Base-by-base conservation (phyloP, 768 basidiomycete species). In the Neoboletus brunneissimus region DNA sequence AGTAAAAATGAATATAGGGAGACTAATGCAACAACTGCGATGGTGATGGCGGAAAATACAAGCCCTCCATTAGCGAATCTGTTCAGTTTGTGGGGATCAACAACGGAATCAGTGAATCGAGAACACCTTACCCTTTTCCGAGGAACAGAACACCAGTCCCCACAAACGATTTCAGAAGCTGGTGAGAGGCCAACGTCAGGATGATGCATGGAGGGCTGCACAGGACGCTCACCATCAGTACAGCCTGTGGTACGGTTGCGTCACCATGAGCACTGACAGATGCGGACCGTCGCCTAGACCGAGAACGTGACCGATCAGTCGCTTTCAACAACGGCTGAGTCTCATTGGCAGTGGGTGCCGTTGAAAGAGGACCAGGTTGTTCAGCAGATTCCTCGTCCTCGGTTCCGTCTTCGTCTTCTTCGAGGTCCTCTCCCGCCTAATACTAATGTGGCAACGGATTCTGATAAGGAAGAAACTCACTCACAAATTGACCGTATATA, bases 41-140 rank as follows among this genome's bases (percentile, higher is more conserved):
- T 85, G 2, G 87, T 82, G 54, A 93, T 53, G 32, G 81, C 60
- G 7, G 95, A 98, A 74, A 99, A 99, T 34, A 98, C 73, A 48
- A 98, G 78, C 11, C 96, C 95, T 52, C 97, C 97, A 59, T 98
- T 99, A 76, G 85, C 87, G 77, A 99, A 99, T 50, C 93, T 94
- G 48, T 56, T 48, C 1, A 10, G 13, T 38, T 40, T 32, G 29
- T 64, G 23, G 61, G 51, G 4, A 51, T 61, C 27, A 57, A 15
- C 4, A 40, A 57, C 22, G 11, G 15, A 42, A 53, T 3, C 49
- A 42, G 23, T 13, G 20, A 40, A 49, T 34, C 31, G 18, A 41
- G 15, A 47, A 20, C 10, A 25, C 61, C 48, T 65, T 71, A 94
- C 89, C 87, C 97, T 75, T 92, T 96, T 50, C 94, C 97, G 27